Evolutionary conservation across 2,329 filamentous ascomycete genomes (phyloP), one percentile per base, ranked within the genome.

Genomic region (Magnaporthiopsis poae): DNA sequence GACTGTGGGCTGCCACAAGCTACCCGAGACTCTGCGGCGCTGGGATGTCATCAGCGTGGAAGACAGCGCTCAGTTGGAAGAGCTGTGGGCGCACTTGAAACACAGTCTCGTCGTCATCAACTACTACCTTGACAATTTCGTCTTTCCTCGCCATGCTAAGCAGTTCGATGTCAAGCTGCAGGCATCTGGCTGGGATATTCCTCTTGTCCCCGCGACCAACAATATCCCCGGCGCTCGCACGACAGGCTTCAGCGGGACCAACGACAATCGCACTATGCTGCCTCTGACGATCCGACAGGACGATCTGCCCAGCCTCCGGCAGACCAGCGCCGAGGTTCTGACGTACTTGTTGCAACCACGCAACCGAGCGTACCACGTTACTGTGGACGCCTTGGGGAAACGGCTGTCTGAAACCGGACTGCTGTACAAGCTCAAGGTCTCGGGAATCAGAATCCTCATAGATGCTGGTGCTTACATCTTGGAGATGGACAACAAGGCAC

Each of bases 381-480:
- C 36, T 39, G 13, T 39, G 11, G 61, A 39, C 35, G 69, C 0
- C 77, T 82, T 0, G 67, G 72, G 15, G 39, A 72, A 8, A 70
- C 80, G 3, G 70, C 72, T 0, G 60, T 65, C 59, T 7, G 35
- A 13, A 63, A 62, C 36, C 21, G 33, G 3, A 33, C 74, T 75
- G 0, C 71, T 92, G 0, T 39, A 74, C 0, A 72, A 79, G 5
- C 76, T 89, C 0, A 73, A 83, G 61, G 61, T 77, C 0, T 75
- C 77, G 0, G 72, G 75, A 0, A 77, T 84, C 0, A 80, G 81
- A 0, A 87, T 92, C 0, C 82, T 92, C 0, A 78, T 92, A 0
- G 89, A 92, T 69, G 88, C 90, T 0, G 89, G 90, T 0, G 89
- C 90, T 0, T 85, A 88, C 63, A 83, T 92, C 5, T 73, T 92